phyloP scores from a whole-genome alignment of 805 yeast genomes.

The Teunomyces gatunensis region DNA sequence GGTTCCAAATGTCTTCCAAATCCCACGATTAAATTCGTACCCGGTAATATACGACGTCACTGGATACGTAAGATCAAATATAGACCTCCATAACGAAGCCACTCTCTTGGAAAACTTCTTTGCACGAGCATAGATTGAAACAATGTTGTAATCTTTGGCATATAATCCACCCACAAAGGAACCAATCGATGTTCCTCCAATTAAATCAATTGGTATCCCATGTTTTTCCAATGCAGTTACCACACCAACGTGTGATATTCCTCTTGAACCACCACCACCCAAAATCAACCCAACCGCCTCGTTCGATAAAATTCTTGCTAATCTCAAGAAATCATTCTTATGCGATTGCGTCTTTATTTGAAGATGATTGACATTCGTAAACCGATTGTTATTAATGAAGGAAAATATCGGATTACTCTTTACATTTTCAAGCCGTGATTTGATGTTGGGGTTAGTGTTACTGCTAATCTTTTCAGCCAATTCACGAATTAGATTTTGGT shows the following conservation, averaged over 20 bases:
- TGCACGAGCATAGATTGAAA: constrained; percentile 85
- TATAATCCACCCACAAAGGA: constrained; percentile 94
- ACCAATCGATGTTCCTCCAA: constrained; percentile 97
- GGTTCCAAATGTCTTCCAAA: constrained; percentile 96
- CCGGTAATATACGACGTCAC: constrained; percentile 95
- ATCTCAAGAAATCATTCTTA: constrained; percentile 83
- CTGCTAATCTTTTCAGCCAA: constrained; percentile 34
- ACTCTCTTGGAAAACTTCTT: constrained; percentile 83
- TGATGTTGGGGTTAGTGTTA: constrained; percentile 34
- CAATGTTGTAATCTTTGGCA: constrained; percentile 88
- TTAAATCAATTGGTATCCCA: constrained; percentile 89
- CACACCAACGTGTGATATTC: constrained; percentile 88
- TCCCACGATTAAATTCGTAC: constrained; percentile 93
- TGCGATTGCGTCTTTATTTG: constrained; percentile 46
- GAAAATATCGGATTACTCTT: constrained; percentile 28
- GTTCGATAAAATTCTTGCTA: constrained; percentile 87
- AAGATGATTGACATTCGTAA: constrained; percentile 17
- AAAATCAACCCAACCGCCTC: constrained; percentile 91
- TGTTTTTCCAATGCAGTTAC: constrained; percentile 86
- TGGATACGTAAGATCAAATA: constrained; percentile 87
- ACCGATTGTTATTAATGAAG: constrained; percentile 22
- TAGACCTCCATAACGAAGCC: constrained; percentile 80
- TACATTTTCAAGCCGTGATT: constrained; percentile 30
- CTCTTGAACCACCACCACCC: constrained; percentile 98
- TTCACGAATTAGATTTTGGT: constrained; percentile 28